Percentiles rank a stretch among this genome's conserved stretches.
These are phyloP conservation scores for Arabidopsis lyrata DNA, from an alignment of 441 rosid species.

Conservation along the genomic window DNA sequence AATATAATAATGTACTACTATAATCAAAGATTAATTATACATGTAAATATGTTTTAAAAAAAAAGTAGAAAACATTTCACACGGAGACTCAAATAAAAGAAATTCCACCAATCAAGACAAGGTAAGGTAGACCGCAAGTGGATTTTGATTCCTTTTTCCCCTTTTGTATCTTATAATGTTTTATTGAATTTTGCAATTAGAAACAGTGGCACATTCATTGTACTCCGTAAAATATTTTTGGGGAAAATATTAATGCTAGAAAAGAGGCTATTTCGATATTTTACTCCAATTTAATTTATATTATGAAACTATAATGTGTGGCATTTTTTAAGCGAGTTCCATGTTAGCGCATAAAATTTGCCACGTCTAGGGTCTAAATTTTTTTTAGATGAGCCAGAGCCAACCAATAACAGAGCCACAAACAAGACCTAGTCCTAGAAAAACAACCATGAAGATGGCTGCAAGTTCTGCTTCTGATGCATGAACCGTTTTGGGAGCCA, in stretches of 20 bases:
- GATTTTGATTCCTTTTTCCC: slow-evolving; percentile 19
- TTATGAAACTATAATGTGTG: not conserved
- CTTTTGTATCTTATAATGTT: not conserved
- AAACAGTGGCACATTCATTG: slow-evolving; percentile 4
- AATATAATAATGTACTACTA: not conserved
- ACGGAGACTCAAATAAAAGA: slow-evolving; percentile 11
- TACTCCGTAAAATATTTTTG: not conserved
- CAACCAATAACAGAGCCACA: slow-evolving; percentile 81
- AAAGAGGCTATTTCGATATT: too few species aligned
- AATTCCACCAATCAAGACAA: slow-evolving; percentile 19
- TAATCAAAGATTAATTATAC: not conserved
- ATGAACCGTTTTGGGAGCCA: slow-evolving; percentile 73
- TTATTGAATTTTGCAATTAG: not conserved
- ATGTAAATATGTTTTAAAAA: not conserved
- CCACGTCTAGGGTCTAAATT: not conserved
- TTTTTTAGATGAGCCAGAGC: slow-evolving; percentile 66
- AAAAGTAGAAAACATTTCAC: slow-evolving; percentile 19
- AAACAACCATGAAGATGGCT: slow-evolving; percentile 74
- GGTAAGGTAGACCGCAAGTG: slow-evolving; percentile 25
- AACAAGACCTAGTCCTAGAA: slow-evolving; percentile 77
- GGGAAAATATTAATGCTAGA: not conserved
- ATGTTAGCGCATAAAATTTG: not conserved
- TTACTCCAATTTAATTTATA: not conserved
- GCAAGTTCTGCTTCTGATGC: slow-evolving; percentile 74
- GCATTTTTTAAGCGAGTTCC: not conserved